These are phyloP conservation scores for Fusarium paranaense DNA, from an alignment of 2,329 filamentous ascomycete genomes.

Conservation along the genomic window DNA sequence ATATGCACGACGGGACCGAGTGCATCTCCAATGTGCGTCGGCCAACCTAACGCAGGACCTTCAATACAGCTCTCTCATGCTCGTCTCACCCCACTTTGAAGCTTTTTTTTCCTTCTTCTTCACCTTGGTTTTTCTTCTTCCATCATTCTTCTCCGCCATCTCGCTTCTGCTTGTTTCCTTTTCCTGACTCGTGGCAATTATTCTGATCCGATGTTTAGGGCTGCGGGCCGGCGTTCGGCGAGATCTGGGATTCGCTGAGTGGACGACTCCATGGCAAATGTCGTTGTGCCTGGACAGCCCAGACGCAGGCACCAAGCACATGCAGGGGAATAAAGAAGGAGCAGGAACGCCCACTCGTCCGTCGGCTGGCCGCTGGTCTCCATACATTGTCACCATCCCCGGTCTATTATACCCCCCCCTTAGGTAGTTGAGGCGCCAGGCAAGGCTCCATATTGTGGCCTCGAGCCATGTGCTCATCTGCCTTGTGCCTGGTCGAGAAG, in stretches of 20 bases:
- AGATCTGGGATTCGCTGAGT: conserved; percentile 26
- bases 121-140: conserved; percentile 2
- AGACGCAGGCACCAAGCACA: conserved; percentile 37
- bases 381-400: background rate
- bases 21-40: background rate
- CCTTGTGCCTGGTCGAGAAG: background rate
- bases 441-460: background rate
- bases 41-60: background rate
- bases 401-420: background rate
- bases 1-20: conserved; percentile 20
- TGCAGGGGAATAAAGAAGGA: conserved; percentile 34
- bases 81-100: conserved; percentile 22
- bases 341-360: conserved; percentile 23
- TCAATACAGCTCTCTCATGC: background rate
- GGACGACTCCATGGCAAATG: background rate
- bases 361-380: background rate
- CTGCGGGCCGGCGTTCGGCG: conserved; percentile 9
- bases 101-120: conserved; percentile 10
- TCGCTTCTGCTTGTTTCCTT: conserved; percentile 13
- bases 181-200: conserved; percentile 13
- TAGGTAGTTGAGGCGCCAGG: background rate
- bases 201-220: conserved; percentile 19
- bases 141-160: conserved; percentile 11
- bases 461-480: background rate
- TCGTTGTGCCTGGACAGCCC: background rate